Percentiles rank a stretch among this genome's conserved stretches.
phyloP scores from a whole-genome alignment of 1,139 yeast genomes.

The Chernovozyma aurita region DNA sequence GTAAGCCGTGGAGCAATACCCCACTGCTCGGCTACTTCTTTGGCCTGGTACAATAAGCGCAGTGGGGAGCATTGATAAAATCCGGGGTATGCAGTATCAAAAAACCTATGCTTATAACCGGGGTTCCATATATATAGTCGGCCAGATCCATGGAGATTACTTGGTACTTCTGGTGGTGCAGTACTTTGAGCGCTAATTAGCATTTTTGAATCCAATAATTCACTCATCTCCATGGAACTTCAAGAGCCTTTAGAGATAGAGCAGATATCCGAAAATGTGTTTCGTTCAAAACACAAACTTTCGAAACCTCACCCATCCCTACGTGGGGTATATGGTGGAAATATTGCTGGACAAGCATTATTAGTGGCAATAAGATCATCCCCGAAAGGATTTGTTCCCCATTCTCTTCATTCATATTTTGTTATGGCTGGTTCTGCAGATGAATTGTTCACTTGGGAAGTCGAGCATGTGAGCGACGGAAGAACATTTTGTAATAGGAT shows the following conservation, averaged over 20 bases:
- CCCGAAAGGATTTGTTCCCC: constrained; percentile 30
- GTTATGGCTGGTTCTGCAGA: constrained; percentile 20
- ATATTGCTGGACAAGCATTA: constrained; percentile 33
- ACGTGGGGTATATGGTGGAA: constrained; percentile 35
- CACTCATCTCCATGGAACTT: constrained; percentile 3
- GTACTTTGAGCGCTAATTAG: too few relatives aligned
- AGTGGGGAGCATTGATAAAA: too few relatives aligned
- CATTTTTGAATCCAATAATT: too few relatives aligned
- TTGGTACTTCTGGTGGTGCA: neutral
- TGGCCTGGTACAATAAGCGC: too few relatives aligned
- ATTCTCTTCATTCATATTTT: constrained; percentile 33
- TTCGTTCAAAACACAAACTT: constrained; percentile 21
- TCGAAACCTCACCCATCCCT: constrained; percentile 21
- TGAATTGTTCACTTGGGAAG: constrained; percentile 28
- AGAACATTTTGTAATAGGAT: constrained; percentile 57
- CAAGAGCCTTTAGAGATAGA: constrained; percentile 19
- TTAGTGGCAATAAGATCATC: constrained; percentile 27
- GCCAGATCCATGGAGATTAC: neutral
- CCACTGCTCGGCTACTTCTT: too few relatives aligned
- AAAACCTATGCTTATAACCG: too few relatives aligned
- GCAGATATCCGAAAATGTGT: constrained; percentile 15
- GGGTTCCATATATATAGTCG: too few relatives aligned
- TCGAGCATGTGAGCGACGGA: constrained; percentile 44
- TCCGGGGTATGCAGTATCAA: too few relatives aligned
- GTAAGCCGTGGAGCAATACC: too few relatives aligned